Percentiles rank a stretch among this genome's conserved stretches.
Conservation (phyloP, 495 filamentous ascomycete genomes). For the Penicillium simplicissimum region DNA sequence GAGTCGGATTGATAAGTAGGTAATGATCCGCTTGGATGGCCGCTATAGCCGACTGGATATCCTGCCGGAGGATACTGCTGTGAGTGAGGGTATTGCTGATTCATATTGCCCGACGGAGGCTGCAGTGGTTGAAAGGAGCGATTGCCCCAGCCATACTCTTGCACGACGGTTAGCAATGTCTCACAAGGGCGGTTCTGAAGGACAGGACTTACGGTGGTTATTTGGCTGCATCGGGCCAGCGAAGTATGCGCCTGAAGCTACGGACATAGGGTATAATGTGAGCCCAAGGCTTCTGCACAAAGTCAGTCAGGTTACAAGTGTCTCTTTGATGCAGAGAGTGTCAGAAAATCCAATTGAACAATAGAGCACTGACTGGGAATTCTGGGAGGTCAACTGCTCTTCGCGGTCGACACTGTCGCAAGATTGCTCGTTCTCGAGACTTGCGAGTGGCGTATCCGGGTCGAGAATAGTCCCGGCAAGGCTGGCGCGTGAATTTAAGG, state of each 20-base stretch:
- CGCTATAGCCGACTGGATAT: constrained; percentile 20
- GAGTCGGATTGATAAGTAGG: constrained; percentile 19
- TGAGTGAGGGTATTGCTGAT: constrained; percentile 19
- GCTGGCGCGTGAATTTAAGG: constrained; percentile 12
- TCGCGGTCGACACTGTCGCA: constrained; percentile 10
- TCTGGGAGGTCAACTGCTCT: constrained; percentile 10
- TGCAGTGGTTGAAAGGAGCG: constrained; percentile 27
- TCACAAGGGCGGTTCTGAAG: not conserved
- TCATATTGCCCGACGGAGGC: constrained; percentile 20
- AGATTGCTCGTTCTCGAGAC: constrained; percentile 10
- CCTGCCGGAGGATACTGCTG: constrained; percentile 22
- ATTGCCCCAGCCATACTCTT: constrained; percentile 32
- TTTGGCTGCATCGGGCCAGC: constrained; percentile 32
- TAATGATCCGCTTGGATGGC: constrained; percentile 12
- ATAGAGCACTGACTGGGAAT: constrained; percentile 14
- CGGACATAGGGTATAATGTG: constrained; percentile 30
- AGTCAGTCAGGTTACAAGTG: constrained; percentile 1
- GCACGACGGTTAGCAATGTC: constrained; percentile 7
- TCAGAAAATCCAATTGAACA: not conserved
- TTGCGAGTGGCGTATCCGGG: constrained; percentile 11
- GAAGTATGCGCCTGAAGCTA: constrained; percentile 29
- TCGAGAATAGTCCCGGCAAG: constrained; percentile 13
- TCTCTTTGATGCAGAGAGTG: not conserved
- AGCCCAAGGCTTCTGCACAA: constrained; percentile 23
- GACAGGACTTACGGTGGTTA: constrained; percentile 22